Evolutionary conservation across 2,329 filamentous ascomycete genomes (phyloP).

Genomic region (Colletotrichum trifolii): DNA sequence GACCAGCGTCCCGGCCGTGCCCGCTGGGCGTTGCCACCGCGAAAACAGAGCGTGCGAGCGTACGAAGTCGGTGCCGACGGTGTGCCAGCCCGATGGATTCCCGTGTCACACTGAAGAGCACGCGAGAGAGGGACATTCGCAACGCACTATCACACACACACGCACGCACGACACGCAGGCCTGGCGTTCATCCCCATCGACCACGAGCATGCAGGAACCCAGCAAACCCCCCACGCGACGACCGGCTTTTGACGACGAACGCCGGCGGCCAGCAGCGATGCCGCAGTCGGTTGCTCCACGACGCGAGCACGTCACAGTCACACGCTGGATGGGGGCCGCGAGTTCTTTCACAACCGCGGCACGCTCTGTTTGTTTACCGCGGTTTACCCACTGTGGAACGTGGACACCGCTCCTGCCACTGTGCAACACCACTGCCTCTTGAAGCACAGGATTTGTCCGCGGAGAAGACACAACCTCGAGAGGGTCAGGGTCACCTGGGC

Average conservation of each 20-base stretch:
- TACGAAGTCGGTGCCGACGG: slow-evolving; percentile 69
- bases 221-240: neutral
- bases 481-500: slow-evolving; percentile 16
- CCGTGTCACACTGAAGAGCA: slow-evolving; percentile 42
- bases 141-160: neutral
- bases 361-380: slow-evolving; percentile 25
- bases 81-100: slow-evolving; percentile 69
- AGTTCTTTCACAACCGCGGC: slow-evolving; percentile 9
- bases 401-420: neutral
- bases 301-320: slow-evolving; percentile 30
- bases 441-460: slow-evolving; percentile 17
- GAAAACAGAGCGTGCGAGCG: slow-evolving; percentile 62
- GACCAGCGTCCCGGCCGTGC: slow-evolving; percentile 74
- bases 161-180: neutral
- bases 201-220: neutral
- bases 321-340: slow-evolving; percentile 5
- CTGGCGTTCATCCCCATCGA: neutral
- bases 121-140: too few relatives aligned
- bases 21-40: slow-evolving; percentile 75
- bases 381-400: neutral
- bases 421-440: neutral
- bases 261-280: slow-evolving; percentile 12
- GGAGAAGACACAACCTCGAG: slow-evolving; percentile 29
- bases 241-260: slow-evolving; percentile 4
- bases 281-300: slow-evolving; percentile 13